These are phyloP conservation scores for Tricholomella constricta DNA, from an alignment of 768 basidiomycete genomes.

Conservation along the genomic window DNA sequence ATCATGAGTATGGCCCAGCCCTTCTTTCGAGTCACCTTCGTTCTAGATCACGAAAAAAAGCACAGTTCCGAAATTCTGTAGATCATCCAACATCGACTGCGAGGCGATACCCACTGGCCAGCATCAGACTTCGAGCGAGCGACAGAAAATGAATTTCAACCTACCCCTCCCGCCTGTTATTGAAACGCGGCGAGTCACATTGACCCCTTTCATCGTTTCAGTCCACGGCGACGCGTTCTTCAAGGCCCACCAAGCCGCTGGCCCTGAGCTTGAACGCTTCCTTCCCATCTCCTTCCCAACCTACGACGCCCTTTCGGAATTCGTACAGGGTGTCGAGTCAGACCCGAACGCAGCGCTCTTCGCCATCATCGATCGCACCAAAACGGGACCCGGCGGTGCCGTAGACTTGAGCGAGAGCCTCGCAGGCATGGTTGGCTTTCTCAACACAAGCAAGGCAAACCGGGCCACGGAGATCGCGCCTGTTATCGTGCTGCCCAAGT, in stretches of 20 bases:
- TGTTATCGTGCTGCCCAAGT: constrained; percentile 40
- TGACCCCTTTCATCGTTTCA: constrained; percentile 44
- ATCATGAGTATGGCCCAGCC: too few species aligned
- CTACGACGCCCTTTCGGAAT: constrained; percentile 23
- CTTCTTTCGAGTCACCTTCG: too few species aligned
- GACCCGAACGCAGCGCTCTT: constrained; percentile 36
- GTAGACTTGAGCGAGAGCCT: constrained; percentile 29
- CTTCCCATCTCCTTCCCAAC: constrained; percentile 40
- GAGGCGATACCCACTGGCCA: too few species aligned
- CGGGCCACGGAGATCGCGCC: constrained; percentile 39
- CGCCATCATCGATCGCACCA: constrained; percentile 49
- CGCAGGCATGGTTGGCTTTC: constrained; percentile 51
- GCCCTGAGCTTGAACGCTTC: constrained; percentile 35
- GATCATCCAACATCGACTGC: too few species aligned
- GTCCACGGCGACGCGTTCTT: constrained; percentile 31
- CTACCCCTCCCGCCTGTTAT: constrained; percentile 40
- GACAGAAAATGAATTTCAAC: constrained; percentile 35
- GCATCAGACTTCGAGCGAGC: neutral
- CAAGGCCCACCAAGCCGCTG: constrained; percentile 19
- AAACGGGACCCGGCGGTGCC: constrained; percentile 17
- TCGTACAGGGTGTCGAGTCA: constrained; percentile 25
- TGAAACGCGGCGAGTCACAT: constrained; percentile 40
- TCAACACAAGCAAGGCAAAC: constrained; percentile 31
- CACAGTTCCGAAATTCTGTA: too few species aligned
- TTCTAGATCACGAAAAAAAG: too few species aligned